These are phyloP conservation scores for Vigna mungo DNA, from an alignment of 306 rosid species.

Conservation along the genomic window DNA sequence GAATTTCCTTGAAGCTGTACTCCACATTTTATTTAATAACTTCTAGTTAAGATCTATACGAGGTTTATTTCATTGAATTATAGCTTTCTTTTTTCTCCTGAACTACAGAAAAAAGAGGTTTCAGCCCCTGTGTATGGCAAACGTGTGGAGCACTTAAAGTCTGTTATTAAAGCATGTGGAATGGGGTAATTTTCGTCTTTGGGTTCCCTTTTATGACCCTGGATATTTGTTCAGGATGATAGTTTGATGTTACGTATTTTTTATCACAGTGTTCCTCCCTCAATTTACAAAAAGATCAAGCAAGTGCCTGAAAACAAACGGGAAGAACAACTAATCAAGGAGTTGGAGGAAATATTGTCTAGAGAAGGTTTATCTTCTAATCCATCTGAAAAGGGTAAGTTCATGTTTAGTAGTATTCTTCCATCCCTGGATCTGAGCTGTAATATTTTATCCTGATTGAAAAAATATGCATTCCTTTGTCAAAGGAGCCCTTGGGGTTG, in stretches of 20 bases:
- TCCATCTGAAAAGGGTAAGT: conserved; percentile 89
- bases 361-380: conserved; percentile 86
- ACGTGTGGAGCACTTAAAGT: conserved; percentile 86
- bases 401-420: conserved; percentile 30
- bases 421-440: conserved; percentile 30
- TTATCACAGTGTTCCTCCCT: conserved; percentile 79
- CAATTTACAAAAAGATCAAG: conserved; percentile 84
- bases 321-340: conserved; percentile 79
- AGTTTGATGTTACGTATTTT: conserved; percentile 43
- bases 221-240: conserved; percentile 39
- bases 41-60: conserved; percentile 15
- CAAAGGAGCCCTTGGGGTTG: conserved; percentile 13
- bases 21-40: conserved; percentile 16
- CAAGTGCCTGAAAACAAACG: conserved; percentile 88
- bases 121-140: conserved; percentile 79
- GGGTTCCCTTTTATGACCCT: conserved; percentile 38
- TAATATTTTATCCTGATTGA: conserved; percentile 40
- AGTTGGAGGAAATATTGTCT: conserved; percentile 84
- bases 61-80: conserved; percentile 28
- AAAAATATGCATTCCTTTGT: conserved; percentile 27
- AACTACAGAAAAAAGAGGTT: conserved; percentile 82
- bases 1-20: conserved; percentile 29
- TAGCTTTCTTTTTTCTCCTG: conserved; percentile 6
- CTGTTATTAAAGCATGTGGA: conserved; percentile 95
- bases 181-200: conserved; percentile 72